These are phyloP conservation scores for Verruconis gallopava DNA, from an alignment of 2,329 filamentous ascomycete genomes.

Conservation along the genomic window DNA sequence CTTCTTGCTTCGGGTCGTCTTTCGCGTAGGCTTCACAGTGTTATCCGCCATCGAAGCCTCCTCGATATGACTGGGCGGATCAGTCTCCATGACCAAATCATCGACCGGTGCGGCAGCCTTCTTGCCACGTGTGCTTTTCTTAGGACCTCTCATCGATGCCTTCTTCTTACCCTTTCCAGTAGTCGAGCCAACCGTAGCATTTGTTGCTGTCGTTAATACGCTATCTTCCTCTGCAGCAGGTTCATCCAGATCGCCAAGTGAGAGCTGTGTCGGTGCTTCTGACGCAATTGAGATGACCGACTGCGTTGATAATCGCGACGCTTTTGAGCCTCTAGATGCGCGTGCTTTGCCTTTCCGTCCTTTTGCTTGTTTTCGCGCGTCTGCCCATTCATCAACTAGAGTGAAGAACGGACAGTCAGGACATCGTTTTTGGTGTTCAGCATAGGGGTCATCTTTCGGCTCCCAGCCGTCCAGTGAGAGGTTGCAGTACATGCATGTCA, in stretches of 20 bases:
- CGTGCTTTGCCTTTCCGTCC: constrained; percentile 15
- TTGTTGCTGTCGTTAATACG: constrained; percentile 33
- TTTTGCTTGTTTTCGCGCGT: constrained; percentile 33
- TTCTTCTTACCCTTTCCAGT: constrained; percentile 37
- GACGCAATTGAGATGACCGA: constrained; percentile 32
- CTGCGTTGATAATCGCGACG: constrained; percentile 48
- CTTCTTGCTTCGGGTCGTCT: constrained; percentile 3
- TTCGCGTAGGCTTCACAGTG: constrained; percentile 10
- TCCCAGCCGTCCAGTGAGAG: constrained; percentile 92
- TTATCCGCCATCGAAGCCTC: constrained; percentile 9
- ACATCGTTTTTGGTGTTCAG: constrained; percentile 71
- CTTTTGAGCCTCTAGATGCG: constrained; percentile 44
- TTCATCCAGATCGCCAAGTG: constrained; percentile 28
- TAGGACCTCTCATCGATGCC: constrained; percentile 22
- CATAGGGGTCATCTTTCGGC: constrained; percentile 79
- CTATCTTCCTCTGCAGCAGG: constrained; percentile 40
- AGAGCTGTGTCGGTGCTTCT: constrained; percentile 26
- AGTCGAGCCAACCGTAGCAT: constrained; percentile 30
- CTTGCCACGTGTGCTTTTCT: constrained; percentile 13
- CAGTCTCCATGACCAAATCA: constrained; percentile 19
- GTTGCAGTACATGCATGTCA: constrained; percentile 82
- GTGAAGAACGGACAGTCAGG: constrained; percentile 73
- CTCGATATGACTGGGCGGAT: constrained; percentile 7
- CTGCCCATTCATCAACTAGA: constrained; percentile 43
- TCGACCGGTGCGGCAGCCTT: constrained; percentile 3